These are phyloP conservation scores for Ilyonectria robusta DNA, from an alignment of 2,329 filamentous ascomycete genomes.

Conservation along the genomic window DNA sequence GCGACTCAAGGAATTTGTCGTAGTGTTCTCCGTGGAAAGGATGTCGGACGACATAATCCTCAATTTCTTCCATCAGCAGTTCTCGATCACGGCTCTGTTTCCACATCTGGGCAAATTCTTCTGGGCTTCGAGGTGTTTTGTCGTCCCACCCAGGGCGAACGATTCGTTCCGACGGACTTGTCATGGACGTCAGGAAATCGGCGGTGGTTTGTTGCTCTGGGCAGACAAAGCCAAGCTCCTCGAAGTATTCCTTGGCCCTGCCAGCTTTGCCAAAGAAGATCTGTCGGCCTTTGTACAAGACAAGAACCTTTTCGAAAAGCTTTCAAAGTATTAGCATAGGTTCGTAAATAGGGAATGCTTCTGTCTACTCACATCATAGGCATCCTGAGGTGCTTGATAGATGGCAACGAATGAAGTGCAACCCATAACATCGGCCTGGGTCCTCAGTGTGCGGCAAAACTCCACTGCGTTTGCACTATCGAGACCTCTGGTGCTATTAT, in stretches of 20 bases:
- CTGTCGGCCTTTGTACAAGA: constrained; percentile 77
- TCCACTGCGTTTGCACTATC: constrained; percentile 76
- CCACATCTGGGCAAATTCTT: constrained; percentile 54
- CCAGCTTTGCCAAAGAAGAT: constrained; percentile 60
- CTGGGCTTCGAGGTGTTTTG: constrained; percentile 50
- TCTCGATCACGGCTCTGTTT: constrained; percentile 40
- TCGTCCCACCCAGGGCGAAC: constrained; percentile 50
- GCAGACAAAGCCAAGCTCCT: constrained; percentile 68
- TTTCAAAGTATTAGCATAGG: constrained; percentile 52
- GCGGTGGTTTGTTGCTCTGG: constrained; percentile 72
- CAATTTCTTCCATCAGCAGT: constrained; percentile 47
- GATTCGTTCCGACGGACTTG: constrained; percentile 53
- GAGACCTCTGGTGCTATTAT: constrained; percentile 74
- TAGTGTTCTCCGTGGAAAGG: constrained; percentile 41
- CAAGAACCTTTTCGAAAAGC: constrained; percentile 76
- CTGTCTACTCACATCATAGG: constrained; percentile 43
- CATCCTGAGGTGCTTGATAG: constrained; percentile 69
- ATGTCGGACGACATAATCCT: constrained; percentile 45
- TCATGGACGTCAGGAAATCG: constrained; percentile 75
- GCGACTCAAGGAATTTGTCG: constrained; percentile 35
- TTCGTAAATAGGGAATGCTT: constrained; percentile 30
- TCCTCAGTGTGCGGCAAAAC: constrained; percentile 72
- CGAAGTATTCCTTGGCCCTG: constrained; percentile 44
- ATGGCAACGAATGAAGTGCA: constrained; percentile 72
- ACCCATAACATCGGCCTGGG: constrained; percentile 71